Evolutionary conservation across 2,329 filamentous ascomycete species (phyloP).

Genomic region (Paraconiothyrium brasiliense): DNA sequence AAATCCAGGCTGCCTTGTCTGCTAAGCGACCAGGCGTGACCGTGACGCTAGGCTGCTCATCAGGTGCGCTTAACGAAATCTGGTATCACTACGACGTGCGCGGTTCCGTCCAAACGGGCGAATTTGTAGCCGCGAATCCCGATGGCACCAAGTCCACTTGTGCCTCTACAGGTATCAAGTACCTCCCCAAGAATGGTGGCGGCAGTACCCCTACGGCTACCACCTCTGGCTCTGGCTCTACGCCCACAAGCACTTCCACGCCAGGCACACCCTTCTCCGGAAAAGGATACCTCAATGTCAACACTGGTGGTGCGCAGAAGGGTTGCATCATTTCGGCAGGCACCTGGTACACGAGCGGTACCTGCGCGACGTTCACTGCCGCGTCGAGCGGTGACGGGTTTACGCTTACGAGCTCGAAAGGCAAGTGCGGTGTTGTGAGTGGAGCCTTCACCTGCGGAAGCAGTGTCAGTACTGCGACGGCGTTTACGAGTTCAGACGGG

Average conservation of each 20-base stretch:
- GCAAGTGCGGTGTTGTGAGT: conserved; percentile 63
- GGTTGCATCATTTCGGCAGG: conserved; percentile 75
- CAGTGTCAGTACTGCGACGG: conserved; percentile 53
- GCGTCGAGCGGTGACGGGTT: conserved; percentile 46
- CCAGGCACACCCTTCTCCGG: conserved; percentile 63
- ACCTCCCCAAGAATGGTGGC: conserved; percentile 65
- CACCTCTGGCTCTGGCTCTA: conserved; percentile 37
- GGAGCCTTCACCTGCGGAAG: conserved; percentile 66
- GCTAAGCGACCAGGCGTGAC: conserved; percentile 63
- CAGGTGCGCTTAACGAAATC: conserved; percentile 60
- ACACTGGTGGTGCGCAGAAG: conserved; percentile 56
- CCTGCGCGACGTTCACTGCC: conserved; percentile 73
- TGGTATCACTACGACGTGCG: conserved; percentile 72
- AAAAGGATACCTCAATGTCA: conserved; percentile 68
- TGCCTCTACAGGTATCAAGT: conserved; percentile 69
- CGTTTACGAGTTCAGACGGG: conserved; percentile 51
- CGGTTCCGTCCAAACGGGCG: conserved; percentile 67
- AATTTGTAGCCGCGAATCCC: conserved; percentile 66
- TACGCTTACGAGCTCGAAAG: conserved; percentile 45
- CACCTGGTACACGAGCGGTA: conserved; percentile 73
- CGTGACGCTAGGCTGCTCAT: conserved; percentile 68
- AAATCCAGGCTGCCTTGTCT: conserved; percentile 68
- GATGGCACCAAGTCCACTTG: conserved; percentile 71
- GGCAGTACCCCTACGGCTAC: conserved; percentile 31
- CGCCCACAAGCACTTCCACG: conserved; percentile 38